Evolutionary conservation across 768 basidiomycete genomes (phyloP).

Genomic region (Amanita fuliginea): DNA sequence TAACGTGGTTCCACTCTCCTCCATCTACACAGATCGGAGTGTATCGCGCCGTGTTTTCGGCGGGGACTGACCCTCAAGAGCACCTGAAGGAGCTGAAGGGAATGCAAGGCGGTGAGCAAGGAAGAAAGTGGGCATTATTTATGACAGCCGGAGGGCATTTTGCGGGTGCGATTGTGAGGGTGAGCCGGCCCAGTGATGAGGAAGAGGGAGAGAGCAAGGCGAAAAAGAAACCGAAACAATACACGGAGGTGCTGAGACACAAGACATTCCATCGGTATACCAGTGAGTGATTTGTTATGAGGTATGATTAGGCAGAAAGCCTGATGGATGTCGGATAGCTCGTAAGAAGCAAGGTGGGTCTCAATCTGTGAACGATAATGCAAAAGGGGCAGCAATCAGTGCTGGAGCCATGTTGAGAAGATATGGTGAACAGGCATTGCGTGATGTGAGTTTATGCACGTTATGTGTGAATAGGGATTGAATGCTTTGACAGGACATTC

Average conservation of each 20-base stretch:
- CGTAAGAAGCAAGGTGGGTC: slow-evolving; percentile 96
- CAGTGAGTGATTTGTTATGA: neutral
- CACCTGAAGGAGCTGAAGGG: slow-evolving; percentile 52
- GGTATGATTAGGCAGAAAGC: neutral
- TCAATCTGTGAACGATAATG: slow-evolving; percentile 84
- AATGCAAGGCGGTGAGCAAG: slow-evolving; percentile 42
- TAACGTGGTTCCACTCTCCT: slow-evolving; percentile 87
- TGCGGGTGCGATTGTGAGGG: slow-evolving; percentile 80
- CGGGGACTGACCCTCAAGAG: slow-evolving; percentile 25
- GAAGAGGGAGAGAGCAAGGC: slow-evolving; percentile 33
- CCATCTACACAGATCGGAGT: slow-evolving; percentile 85
- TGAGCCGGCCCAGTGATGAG: slow-evolving; percentile 33
- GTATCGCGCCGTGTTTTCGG: slow-evolving; percentile 68
- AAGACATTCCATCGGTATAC: slow-evolving; percentile 99
- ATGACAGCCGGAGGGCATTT: slow-evolving; percentile 99
- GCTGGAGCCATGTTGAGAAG: slow-evolving; percentile 89
- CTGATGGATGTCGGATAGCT: slow-evolving; percentile 36
- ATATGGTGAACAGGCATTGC: slow-evolving; percentile 89
- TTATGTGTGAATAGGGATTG: neutral
- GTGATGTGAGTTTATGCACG: slow-evolving; percentile 49
- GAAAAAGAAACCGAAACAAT: slow-evolving; percentile 35
- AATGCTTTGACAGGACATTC: slow-evolving; percentile 58
- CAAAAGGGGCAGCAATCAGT: slow-evolving; percentile 88
- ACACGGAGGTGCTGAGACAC: slow-evolving; percentile 73
- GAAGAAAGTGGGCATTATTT: slow-evolving; percentile 84